phyloP scores from a whole-genome alignment of 176 grass and related monocot species.

The Carex scoparia region DNA sequence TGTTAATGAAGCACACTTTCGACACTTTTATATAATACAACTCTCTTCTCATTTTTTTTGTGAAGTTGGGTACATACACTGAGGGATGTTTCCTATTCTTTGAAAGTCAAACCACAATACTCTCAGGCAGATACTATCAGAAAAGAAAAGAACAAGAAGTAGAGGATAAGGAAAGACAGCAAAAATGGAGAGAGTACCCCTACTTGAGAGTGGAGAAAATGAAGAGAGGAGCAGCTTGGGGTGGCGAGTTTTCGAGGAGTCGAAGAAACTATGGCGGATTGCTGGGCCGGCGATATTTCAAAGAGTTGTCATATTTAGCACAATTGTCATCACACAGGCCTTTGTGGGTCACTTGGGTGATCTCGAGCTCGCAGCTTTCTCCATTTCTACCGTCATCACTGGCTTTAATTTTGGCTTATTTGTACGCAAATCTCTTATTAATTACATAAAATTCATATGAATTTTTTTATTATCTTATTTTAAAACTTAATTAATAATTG shows the following conservation, averaged over 20 bases:
- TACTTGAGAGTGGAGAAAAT: neutral
- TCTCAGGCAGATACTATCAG: neutral
- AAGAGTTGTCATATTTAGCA: conserved; percentile 38
- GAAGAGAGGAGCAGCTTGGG: neutral
- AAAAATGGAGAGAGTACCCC: neutral
- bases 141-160: too few relatives aligned
- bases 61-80: neutral
- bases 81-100: neutral
- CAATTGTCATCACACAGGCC: conserved; percentile 49
- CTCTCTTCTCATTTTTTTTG: neutral
- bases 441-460: neutral
- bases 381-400: conserved; percentile 48
- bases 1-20: too few relatives aligned
- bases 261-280: conserved; percentile 47
- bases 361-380: conserved; percentile 62
- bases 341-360: conserved; percentile 57
- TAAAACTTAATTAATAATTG: neutral
- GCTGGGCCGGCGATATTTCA: conserved; percentile 57
- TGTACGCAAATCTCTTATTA: conserved; percentile 24
- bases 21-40: too few relatives aligned
- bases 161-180: neutral
- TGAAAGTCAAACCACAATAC: neutral
- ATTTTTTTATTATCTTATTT: neutral
- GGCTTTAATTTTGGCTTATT: conserved; percentile 54
- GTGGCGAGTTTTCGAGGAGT: conserved; percentile 38